These are phyloP conservation scores for Diaporthe vaccinii DNA, from an alignment of 2,329 filamentous ascomycete species.

Conservation along the genomic window DNA sequence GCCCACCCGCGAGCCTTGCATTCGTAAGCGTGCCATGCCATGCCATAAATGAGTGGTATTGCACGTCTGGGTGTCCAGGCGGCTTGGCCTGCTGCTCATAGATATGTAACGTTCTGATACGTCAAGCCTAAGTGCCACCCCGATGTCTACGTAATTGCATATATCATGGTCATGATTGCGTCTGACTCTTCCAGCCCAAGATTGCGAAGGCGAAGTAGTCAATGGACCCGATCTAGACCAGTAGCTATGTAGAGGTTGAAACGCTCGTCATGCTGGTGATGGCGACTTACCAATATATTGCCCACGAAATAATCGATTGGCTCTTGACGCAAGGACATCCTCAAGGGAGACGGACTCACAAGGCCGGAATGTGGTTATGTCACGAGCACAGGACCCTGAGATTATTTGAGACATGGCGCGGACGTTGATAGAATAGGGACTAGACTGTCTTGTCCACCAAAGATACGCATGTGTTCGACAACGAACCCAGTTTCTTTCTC, in stretches of 20 bases:
- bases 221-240: background rate
- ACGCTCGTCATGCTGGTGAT: background rate
- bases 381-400: slow-evolving; percentile 21
- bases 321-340: too few relatives aligned
- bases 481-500: background rate
- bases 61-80: too few relatives aligned
- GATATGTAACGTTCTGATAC: background rate
- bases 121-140: background rate
- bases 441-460: background rate
- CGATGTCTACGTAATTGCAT: background rate
- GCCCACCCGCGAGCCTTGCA: background rate
- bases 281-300: background rate
- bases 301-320: background rate
- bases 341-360: background rate
- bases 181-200: background rate
- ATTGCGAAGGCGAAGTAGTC: background rate
- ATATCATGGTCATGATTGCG: background rate
- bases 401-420: slow-evolving; percentile 13
- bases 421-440: background rate
- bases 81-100: background rate
- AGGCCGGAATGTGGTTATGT: background rate
- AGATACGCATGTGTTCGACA: background rate
- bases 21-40: background rate
- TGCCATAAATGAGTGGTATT: background rate
- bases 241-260: background rate